Base-by-base conservation (phyloP, 2,329 filamentous ascomycete genomes). In the Phymatotrichopsis omnivora region DNA sequence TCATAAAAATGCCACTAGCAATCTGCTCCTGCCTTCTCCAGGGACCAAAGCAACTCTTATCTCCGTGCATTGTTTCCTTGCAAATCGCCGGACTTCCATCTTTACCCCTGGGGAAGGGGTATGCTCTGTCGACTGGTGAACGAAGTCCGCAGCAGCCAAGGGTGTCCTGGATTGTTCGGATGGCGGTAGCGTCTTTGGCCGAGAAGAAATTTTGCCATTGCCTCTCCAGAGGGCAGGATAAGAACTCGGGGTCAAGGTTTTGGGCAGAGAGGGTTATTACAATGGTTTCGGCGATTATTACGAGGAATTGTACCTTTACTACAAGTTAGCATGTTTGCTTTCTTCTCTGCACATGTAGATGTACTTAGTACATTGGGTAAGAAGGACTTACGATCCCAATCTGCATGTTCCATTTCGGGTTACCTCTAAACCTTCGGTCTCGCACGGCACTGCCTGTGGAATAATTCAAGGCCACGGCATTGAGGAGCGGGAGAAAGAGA, bases 141-240 rank as follows among this genome's bases (percentile, higher is more conserved):
- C 33, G 40, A 32, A 49, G 42, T 4, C 46, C 46, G 32, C 46
- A 49, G 8, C 46, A 49, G 5, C 17, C 27, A 5, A 49, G 24
- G 4, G 42, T 37, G 3, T 49, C 42, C 24, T 49, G 46, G 7
- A 49, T 22, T 5, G 35, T 19, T 11, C 17, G 35, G 25, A 49
- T 49, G 16, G 23, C 40, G 3, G 11, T 23, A 3, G 7, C 42
- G 20, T 49, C 46, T 32, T 49, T 45, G 7, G 12, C 11, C 5
- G 16, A 29, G 36, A 20, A 49, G 28, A 19, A 49, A 3, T 11
- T 17, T 20, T 34, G 46, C 46, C 46, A 49, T n/a, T 30, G 32
- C 11, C 16, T 17, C 12, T 49, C 46, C n/a, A 49, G 42, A n/a
- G 46, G 36, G 25, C 46, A 49, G 20, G 42, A 34, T 31, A 49